Evolutionary conservation across 768 basidiomycete species (phyloP).

Genomic region (Amanita subjunquillea): DNA sequence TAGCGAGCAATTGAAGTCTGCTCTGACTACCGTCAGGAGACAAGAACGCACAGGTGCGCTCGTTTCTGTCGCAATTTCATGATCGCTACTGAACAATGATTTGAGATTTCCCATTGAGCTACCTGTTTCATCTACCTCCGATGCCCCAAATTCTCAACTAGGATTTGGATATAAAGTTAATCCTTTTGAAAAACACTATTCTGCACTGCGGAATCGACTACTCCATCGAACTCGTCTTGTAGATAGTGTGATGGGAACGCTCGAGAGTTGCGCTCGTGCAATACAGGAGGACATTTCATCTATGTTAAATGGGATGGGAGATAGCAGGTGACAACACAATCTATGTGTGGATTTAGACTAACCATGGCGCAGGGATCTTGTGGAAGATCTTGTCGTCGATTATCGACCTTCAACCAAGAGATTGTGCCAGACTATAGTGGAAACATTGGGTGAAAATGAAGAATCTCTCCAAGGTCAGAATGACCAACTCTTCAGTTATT

Average conservation of each 20-base stretch:
- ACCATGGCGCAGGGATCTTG: slow-evolving; percentile 24
- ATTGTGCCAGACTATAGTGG: slow-evolving; percentile 30
- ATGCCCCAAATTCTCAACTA: slow-evolving; percentile 35
- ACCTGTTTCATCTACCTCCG: slow-evolving; percentile 41
- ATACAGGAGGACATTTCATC: slow-evolving; percentile 52
- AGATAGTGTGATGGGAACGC: slow-evolving; percentile 40
- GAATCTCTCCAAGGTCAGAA: slow-evolving; percentile 14
- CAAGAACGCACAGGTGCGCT: slow-evolving; percentile 18
- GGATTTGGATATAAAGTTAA: slow-evolving; percentile 26
- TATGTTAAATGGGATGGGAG: slow-evolving; percentile 29
- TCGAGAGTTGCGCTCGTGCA: slow-evolving; percentile 50
- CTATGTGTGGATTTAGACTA: slow-evolving; percentile 1
- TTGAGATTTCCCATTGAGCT: neutral
- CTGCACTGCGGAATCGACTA: slow-evolving; percentile 53
- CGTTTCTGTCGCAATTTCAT: too few relatives aligned
- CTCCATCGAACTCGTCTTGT: slow-evolving; percentile 52
- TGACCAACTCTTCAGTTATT: neutral
- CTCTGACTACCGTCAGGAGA: slow-evolving; percentile 22
- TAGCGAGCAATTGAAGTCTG: slow-evolving; percentile 26
- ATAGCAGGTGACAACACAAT: slow-evolving; percentile 25
- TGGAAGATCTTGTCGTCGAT: slow-evolving; percentile 27
- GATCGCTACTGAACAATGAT: neutral
- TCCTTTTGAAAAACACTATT: slow-evolving; percentile 53
- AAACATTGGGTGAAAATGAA: slow-evolving; percentile 28
- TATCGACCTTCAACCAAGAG: slow-evolving; percentile 44